Conservation (phyloP, 192 early-diverging fungal species). For the Paraglomus brasilianum region DNA sequence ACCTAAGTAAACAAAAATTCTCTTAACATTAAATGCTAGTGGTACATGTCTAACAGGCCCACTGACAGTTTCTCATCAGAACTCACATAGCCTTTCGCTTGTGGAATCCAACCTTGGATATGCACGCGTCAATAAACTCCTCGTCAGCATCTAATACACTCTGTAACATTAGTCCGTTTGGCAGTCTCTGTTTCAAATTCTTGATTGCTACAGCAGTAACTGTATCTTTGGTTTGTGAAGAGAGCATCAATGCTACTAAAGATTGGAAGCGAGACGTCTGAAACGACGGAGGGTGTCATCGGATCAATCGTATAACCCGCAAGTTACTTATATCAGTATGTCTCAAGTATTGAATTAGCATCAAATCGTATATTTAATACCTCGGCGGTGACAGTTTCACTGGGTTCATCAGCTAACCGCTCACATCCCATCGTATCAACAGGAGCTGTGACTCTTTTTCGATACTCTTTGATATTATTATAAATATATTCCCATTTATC, state of each 20-base stretch:
- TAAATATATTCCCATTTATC: conserved; percentile 13
- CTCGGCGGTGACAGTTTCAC: conserved; percentile 37
- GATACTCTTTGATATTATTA: conserved; percentile 62
- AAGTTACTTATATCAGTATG: not conserved
- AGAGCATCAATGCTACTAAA: conserved; percentile 82
- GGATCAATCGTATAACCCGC: too few relatives aligned
- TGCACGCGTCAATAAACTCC: conserved; percentile 65
- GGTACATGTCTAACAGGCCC: not conserved
- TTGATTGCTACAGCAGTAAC: conserved; percentile 78
- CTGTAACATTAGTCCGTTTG: conserved; percentile 69
- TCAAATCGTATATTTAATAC: conserved; percentile 18
- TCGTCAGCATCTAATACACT: conserved; percentile 61
- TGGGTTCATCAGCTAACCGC: conserved; percentile 53
- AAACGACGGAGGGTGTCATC: not conserved
- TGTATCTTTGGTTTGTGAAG: conserved; percentile 92
- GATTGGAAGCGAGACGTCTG: conserved; percentile 78
- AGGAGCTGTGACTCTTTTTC: conserved; percentile 64
- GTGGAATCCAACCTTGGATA: conserved; percentile 89
- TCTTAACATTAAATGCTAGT: not conserved
- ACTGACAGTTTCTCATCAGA: conserved; percentile 9
- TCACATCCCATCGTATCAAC: conserved; percentile 93
- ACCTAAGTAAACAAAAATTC: conserved; percentile 37
- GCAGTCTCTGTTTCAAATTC: conserved; percentile 58
- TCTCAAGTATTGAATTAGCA: not conserved
- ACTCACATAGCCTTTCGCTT: conserved; percentile 69